Percentiles rank a stretch among this genome's conserved stretches.
phyloP scores from a whole-genome alignment of 768 basidiomycete genomes.

The Hericium coralloides region DNA sequence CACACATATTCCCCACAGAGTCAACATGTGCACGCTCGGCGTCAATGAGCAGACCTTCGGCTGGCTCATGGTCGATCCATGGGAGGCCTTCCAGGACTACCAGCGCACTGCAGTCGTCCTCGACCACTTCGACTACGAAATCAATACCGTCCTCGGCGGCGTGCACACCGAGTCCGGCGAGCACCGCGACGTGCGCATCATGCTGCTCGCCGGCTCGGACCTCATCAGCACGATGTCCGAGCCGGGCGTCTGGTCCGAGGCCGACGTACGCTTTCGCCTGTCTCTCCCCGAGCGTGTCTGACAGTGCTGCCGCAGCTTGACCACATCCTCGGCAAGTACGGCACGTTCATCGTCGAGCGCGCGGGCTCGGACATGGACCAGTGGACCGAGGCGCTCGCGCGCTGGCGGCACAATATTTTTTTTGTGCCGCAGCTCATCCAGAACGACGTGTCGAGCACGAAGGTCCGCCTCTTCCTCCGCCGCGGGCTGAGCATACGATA shows the following conservation, averaged over 20 bases:
- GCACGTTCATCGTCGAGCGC: slow-evolving; percentile 90
- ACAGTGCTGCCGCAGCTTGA: slow-evolving; percentile 53
- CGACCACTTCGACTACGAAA: slow-evolving; percentile 93
- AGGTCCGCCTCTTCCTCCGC: slow-evolving; percentile 74
- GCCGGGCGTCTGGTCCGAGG: slow-evolving; percentile 94
- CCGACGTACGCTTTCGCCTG: slow-evolving; percentile 51
- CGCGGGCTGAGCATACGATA: slow-evolving; percentile 82
- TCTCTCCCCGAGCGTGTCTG: slow-evolving; percentile 7
- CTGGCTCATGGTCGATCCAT: slow-evolving; percentile 97
- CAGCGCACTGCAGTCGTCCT: slow-evolving; percentile 95
- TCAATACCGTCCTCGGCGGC: slow-evolving; percentile 81
- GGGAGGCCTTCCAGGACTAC: slow-evolving; percentile 95
- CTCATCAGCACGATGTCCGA: slow-evolving; percentile 97
- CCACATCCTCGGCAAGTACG: slow-evolving; percentile 92
- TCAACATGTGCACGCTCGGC: slow-evolving; percentile 78
- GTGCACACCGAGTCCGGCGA: slow-evolving; percentile 66
- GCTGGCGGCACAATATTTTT: slow-evolving; percentile 30
- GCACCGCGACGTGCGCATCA: slow-evolving; percentile 68
- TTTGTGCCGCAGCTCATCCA: slow-evolving; percentile 92
- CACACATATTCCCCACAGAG: slow-evolving; percentile 34
- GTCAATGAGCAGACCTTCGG: slow-evolving; percentile 80
- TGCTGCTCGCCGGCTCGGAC: slow-evolving; percentile 97
- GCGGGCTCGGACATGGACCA: slow-evolving; percentile 58
- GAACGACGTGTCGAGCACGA: slow-evolving; percentile 95
- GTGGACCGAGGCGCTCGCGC: slow-evolving; percentile 15